Evolutionary conservation across 2,329 filamentous ascomycete genomes (phyloP).

Genomic region (Xylariaceae sp.): DNA sequence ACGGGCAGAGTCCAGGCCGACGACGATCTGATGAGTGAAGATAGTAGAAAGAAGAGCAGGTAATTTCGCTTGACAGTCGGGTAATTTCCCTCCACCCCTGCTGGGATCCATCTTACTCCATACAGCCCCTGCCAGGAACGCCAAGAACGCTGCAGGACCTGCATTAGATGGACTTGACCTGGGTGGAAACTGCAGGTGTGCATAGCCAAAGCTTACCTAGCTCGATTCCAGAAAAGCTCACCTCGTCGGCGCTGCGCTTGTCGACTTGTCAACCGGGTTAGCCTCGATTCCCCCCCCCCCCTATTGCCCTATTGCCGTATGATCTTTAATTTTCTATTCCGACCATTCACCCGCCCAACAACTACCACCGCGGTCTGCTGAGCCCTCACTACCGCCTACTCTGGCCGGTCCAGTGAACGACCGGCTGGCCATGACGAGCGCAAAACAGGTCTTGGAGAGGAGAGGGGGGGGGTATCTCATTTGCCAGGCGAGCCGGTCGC

Average conservation of each 20-base stretch:
- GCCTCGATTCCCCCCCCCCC: neutral
- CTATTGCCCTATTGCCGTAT: neutral
- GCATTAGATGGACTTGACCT: too few species aligned
- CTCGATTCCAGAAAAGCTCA: conserved; percentile 3
- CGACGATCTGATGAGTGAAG: neutral
- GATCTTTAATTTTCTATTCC: neutral
- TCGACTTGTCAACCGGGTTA: neutral
- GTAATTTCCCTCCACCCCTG: conserved; percentile 21
- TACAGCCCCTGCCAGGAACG: conserved; percentile 10
- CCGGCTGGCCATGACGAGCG: too few species aligned
- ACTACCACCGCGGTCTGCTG: too few species aligned
- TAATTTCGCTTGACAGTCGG: conserved; percentile 24
- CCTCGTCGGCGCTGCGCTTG: neutral
- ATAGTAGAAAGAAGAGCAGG: conserved; percentile 3
- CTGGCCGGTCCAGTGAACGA: too few species aligned
- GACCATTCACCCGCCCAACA: too few species aligned
- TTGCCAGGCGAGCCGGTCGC: too few species aligned
- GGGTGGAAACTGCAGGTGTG: too few species aligned
- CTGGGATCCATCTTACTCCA: conserved; percentile 6
- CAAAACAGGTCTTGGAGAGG: too few species aligned
- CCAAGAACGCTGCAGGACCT: too few species aligned
- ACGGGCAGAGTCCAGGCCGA: too few species aligned
- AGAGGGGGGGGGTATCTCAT: too few species aligned
- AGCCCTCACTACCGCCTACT: too few species aligned
- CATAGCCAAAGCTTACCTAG: conserved; percentile 2